phyloP scores from a whole-genome alignment of 305 asterid species.

The Solanum hybrid region DNA sequence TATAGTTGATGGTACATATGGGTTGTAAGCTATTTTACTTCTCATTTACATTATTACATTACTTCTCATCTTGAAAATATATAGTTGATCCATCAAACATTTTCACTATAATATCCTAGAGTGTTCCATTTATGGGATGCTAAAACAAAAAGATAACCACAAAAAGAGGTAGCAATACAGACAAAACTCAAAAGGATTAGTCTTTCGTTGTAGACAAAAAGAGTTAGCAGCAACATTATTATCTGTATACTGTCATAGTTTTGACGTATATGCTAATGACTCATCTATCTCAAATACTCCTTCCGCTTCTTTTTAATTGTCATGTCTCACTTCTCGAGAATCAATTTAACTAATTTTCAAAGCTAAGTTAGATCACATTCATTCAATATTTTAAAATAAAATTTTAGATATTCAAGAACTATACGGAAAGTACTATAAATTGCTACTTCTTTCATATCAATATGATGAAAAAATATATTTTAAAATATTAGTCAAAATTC shows the following conservation, averaged over 20 bases:
- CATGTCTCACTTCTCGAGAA: too few relatives aligned
- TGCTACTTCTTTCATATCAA: too few relatives aligned
- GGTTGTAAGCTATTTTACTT: background rate
- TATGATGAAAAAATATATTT: too few relatives aligned
- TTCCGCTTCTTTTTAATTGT: too few relatives aligned
- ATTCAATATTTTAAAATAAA: too few relatives aligned
- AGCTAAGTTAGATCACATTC: too few relatives aligned
- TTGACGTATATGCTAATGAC: background rate
- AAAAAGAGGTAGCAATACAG: background rate
- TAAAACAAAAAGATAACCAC: background rate
- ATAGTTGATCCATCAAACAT: background rate
- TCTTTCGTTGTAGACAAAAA: too few relatives aligned
- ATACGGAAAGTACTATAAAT: too few relatives aligned
- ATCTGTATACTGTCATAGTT: background rate
- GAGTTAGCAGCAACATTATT: background rate
- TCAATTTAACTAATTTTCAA: too few relatives aligned
- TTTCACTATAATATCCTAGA: background rate
- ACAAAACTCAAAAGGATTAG: background rate
- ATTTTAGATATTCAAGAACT: too few relatives aligned
- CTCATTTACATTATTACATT: too few relatives aligned
- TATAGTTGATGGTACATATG: background rate
- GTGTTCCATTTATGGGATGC: background rate
- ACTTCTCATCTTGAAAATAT: background rate
- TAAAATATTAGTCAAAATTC: too few relatives aligned
- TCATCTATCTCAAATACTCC: background rate